A percentile compares a stretch with the other conserved stretches of the same genome.
These are phyloP conservation scores for Dalechampia spathulata DNA, from an alignment of 441 rosid species.

Conservation along the genomic window DNA sequence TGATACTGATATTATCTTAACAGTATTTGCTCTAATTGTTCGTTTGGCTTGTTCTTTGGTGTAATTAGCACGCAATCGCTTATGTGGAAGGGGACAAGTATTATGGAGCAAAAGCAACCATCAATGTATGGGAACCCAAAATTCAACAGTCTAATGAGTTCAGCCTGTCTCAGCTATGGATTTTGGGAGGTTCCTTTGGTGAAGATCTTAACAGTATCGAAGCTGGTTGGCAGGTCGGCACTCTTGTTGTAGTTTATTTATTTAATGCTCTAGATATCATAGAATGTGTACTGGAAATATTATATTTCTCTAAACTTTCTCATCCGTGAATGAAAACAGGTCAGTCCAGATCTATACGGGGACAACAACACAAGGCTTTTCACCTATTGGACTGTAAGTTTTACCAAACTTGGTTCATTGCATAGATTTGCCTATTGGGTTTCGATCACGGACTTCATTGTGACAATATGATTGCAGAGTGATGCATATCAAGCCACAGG, in stretches of 20 bases:
- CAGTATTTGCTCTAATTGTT: constrained; percentile 11
- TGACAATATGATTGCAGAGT: constrained; percentile 41
- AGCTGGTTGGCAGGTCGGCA: constrained; percentile 99
- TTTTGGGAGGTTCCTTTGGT: constrained; percentile 97
- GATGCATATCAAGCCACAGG: constrained; percentile 99
- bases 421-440: not conserved
- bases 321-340: constrained; percentile 40
- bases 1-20: not conserved
- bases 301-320: too few relatives aligned
- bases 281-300: too few relatives aligned
- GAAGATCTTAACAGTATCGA: constrained; percentile 98
- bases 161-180: constrained; percentile 97
- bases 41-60: constrained; percentile 9
- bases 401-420: not conserved
- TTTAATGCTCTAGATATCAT: too few relatives aligned
- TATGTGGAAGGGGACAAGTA: constrained; percentile 88
- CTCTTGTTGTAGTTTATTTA: too few relatives aligned
- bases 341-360: constrained; percentile 96
- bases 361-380: constrained; percentile 98
- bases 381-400: constrained; percentile 98
- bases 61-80: constrained; percentile 84
- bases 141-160: constrained; percentile 92
- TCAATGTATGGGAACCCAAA: constrained; percentile 97
- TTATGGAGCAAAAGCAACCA: constrained; percentile 93
- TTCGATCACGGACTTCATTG: not conserved